These are phyloP conservation scores for Corinectria fuckeliana DNA, from an alignment of 2,329 filamentous ascomycete genomes.

Conservation along the genomic window DNA sequence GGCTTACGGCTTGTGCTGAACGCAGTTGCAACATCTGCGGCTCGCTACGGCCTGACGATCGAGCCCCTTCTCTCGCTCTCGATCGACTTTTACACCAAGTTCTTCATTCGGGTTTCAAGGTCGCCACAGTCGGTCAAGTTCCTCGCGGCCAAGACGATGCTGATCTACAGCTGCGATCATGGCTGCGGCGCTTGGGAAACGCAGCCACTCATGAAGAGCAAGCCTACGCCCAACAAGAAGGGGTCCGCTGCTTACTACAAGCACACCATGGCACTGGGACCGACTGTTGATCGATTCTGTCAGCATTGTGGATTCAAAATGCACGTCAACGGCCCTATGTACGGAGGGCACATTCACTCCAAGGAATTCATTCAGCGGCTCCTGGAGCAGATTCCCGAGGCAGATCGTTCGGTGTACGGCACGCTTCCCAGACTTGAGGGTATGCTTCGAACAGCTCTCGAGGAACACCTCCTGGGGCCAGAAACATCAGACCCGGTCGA, in stretches of 20 bases:
- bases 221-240: conserved; percentile 71
- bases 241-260: conserved; percentile 76
- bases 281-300: conserved; percentile 70
- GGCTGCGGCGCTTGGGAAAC: conserved; percentile 93
- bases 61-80: conserved; percentile 92
- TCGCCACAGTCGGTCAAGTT: conserved; percentile 90
- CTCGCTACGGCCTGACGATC: conserved; percentile 84
- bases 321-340: conserved; percentile 94
- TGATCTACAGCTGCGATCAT: conserved; percentile 87
- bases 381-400: conserved; percentile 72
- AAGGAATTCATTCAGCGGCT: conserved; percentile 81
- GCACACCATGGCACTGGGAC: conserved; percentile 75
- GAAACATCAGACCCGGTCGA: conserved; percentile 47
- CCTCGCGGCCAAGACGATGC: conserved; percentile 87
- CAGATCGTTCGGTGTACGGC: conserved; percentile 74
- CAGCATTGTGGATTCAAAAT: conserved; percentile 85
- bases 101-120: conserved; percentile 83
- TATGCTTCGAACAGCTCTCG: conserved; percentile 87
- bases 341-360: conserved; percentile 87
- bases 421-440: conserved; percentile 85
- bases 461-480: conserved; percentile 64
- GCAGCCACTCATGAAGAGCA: conserved; percentile 77
- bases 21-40: conserved; percentile 79
- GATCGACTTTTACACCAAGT: conserved; percentile 92
- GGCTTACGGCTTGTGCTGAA: conserved; percentile 87